phyloP scores from a whole-genome alignment of 2,329 filamentous ascomycete genomes.

The Botrytis tulipae region DNA sequence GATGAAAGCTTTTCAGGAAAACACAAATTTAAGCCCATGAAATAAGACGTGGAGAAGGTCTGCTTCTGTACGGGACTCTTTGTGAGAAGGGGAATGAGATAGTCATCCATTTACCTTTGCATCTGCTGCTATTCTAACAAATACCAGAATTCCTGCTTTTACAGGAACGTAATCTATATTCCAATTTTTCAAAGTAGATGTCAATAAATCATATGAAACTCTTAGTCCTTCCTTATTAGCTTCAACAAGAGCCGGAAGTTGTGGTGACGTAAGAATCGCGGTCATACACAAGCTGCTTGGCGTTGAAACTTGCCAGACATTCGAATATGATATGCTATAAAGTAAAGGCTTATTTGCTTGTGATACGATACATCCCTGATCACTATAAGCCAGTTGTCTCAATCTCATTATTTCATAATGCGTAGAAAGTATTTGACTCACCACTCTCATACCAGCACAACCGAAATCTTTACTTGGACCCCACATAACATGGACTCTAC shows the following conservation, averaged over 20 bases:
- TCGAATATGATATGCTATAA: neutral
- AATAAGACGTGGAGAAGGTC: neutral
- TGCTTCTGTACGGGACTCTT: neutral
- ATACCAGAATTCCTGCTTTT: neutral
- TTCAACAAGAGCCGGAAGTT: neutral
- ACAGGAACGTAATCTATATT: neutral
- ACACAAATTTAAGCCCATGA: rapidly evolving
- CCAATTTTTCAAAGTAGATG: neutral
- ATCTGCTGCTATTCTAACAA: neutral
- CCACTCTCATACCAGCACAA: constrained; percentile 3
- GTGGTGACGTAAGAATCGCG: neutral
- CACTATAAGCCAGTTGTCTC: neutral
- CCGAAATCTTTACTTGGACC: neutral
- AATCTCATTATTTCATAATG: neutral
- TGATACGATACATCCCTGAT: neutral
- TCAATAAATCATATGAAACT: neutral
- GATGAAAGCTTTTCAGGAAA: neutral
- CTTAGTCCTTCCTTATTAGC: neutral
- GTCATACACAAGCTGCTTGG: neutral
- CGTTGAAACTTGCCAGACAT: neutral
- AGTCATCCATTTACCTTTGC: neutral
- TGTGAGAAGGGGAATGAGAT: neutral
- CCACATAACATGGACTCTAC: constrained; percentile 3
- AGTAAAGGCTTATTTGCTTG: neutral
- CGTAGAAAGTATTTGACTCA: neutral